Base-by-base conservation (phyloP, 371 early-diverging fungal species). In the Quaeritorhiza haematococci region DNA sequence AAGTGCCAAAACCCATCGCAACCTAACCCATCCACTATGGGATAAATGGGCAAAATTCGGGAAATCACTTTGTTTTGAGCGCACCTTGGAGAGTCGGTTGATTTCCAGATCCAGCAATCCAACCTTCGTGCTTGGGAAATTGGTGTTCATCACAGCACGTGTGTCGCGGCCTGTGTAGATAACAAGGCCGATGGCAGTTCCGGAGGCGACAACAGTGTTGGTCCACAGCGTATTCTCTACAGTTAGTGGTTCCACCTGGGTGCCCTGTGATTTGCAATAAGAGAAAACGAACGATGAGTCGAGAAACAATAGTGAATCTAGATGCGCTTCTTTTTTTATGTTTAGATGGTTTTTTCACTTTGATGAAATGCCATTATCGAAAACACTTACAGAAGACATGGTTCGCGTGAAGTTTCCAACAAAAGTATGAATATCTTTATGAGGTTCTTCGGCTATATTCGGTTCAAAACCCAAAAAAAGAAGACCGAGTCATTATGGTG, bases 111-210 rank as follows among this genome's bases (percentile, higher is more conserved):
- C 99, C 41, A 99, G 77, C 21, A 89, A 76, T 0, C 99, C 98
- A n/a, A 90, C 83, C 75, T 99, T 99, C 28, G 92, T 95, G 61
- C 86, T 81, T 28, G 99, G 94, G 50, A 90, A 87, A 53, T 86
- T 92, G 21, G 98, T 98, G 66, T 99, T 99, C 93, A 98, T 92
- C 13, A 94, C 93, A 8, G 98, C 94, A 6, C 96, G 80, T 2
- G 98, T 98, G 61, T 99, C 97, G 52, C 84, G 80, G 32, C 99
- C 99, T 1, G 99, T 99, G 69, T 99, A 99, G 23, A 98, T 74
- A 1, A 99, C 96, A 61, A 92, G 80, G 3, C 96, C 96, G 45
- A 96, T 70, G 1, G 87, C 94, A 24, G 88, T 80, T 3, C 95
- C 95, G 17, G 98, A 94, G 0, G 99, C 98, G 42, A 98, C 72